Conservation (phyloP, 2,329 filamentous ascomycete genomes). For the Aspergillus aculeatus region DNA sequence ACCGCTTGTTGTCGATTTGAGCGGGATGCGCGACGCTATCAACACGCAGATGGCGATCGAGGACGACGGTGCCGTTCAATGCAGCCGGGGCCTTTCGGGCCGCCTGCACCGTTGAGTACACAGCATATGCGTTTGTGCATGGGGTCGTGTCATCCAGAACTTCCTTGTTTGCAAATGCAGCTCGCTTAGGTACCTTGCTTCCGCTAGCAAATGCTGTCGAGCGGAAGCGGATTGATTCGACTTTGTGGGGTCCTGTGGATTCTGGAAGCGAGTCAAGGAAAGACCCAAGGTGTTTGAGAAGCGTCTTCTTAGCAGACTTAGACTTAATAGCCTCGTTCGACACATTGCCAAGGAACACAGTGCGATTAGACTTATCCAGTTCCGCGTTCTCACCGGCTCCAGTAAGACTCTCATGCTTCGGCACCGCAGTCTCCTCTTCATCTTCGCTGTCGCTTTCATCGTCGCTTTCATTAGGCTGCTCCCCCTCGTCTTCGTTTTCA, state of each 20-base stretch:
- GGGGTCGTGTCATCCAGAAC: conserved; percentile 89
- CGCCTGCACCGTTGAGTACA: conserved; percentile 74
- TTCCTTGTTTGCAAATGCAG: conserved; percentile 87
- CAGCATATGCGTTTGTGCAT: conserved; percentile 90
- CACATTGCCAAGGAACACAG: conserved; percentile 91
- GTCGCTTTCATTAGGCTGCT: conserved; percentile 27
- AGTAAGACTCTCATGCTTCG: conserved; percentile 41
- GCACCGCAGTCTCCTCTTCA: conserved; percentile 28
- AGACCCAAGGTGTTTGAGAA: conserved; percentile 75
- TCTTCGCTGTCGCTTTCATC: conserved; percentile 35
- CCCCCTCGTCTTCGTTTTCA: conserved; percentile 48
- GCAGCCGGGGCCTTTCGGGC: conserved; percentile 72
- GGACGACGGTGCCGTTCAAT: conserved; percentile 79
- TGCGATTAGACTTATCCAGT: conserved; percentile 81
- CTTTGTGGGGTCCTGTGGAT: conserved; percentile 61
- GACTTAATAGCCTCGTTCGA: conserved; percentile 78
- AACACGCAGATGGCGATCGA: conserved; percentile 85
- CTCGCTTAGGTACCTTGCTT: conserved; percentile 78
- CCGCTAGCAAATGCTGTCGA: conserved; percentile 78
- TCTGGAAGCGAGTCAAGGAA: conserved; percentile 59
- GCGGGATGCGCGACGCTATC: conserved; percentile 88
- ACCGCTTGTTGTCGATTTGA: conserved; percentile 78
- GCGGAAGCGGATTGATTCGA: conserved; percentile 91
- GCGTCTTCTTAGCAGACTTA: conserved; percentile 74
- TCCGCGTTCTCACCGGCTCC: conserved; percentile 50